phyloP scores from a whole-genome alignment of 2,329 filamentous ascomycete genomes.

The Apiospora malaysiana region DNA sequence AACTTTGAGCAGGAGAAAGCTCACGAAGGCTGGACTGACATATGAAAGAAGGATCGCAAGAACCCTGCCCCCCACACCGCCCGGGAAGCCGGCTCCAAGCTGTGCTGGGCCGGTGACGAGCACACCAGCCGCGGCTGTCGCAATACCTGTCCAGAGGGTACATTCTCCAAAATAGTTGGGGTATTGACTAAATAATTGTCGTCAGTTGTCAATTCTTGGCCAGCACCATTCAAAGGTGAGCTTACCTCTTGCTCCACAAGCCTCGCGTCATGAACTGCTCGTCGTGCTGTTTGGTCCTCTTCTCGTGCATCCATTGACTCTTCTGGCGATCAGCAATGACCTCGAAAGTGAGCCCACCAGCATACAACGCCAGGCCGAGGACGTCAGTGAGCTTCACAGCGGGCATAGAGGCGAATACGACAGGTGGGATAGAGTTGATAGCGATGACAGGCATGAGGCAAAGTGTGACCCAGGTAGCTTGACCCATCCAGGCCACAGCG shows the following conservation, averaged over 20 bases:
- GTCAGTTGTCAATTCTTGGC: not conserved
- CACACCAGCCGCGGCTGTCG: constrained; percentile 62
- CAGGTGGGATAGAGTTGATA: constrained; percentile 65
- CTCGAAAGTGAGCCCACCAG: constrained; percentile 65
- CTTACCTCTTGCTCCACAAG: constrained; percentile 61
- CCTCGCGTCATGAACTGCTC: constrained; percentile 70
- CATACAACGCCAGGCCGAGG: constrained; percentile 62
- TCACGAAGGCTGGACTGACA: constrained; percentile 68
- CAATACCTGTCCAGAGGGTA: constrained; percentile 72
- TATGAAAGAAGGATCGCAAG: constrained; percentile 52
- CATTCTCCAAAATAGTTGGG: constrained; percentile 78
- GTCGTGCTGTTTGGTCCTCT: constrained; percentile 68
- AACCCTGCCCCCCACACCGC: constrained; percentile 40
- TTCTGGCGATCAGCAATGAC: constrained; percentile 69
- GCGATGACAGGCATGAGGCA: constrained; percentile 69
- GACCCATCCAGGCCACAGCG: constrained; percentile 50
- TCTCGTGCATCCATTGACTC: constrained; percentile 63
- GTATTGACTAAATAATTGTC: constrained; percentile 51
- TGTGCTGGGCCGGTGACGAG: constrained; percentile 61
- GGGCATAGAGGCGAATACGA: constrained; percentile 56
- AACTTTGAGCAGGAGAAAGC: constrained; percentile 67
- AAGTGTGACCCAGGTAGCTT: constrained; percentile 73
- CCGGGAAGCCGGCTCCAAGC: constrained; percentile 60
- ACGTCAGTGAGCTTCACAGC: constrained; percentile 57
- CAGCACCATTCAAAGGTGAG: not conserved